Percentiles rank a stretch among this genome's conserved stretches.
These are phyloP conservation scores for Boletus insuetus DNA, from an alignment of 768 basidiomycete genomes.

Conservation along the genomic window DNA sequence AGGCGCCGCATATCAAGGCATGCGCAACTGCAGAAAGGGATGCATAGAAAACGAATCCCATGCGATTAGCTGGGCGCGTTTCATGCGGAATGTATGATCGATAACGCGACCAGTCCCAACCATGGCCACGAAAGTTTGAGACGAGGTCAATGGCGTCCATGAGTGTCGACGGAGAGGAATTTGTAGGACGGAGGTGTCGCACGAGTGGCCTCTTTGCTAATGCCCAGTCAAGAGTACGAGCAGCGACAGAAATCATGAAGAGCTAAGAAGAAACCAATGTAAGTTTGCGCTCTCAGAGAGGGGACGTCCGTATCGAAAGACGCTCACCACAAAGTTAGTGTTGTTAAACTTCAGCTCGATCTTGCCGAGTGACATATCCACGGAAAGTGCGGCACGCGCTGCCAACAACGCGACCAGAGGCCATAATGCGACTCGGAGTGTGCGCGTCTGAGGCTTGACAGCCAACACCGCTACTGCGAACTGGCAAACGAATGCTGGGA, in stretches of 20 bases:
- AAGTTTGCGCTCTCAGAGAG: background rate
- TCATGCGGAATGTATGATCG: background rate
- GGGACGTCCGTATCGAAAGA: background rate
- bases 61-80: background rate
- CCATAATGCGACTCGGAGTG: background rate
- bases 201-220: background rate
- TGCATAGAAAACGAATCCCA: background rate
- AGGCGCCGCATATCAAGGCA: background rate
- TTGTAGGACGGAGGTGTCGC: background rate
- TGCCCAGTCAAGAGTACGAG: background rate
- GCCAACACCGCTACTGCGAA: background rate
- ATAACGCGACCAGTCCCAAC: background rate
- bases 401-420: background rate
- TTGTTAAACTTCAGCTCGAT: background rate
- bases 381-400: background rate
- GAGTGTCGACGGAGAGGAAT: background rate
- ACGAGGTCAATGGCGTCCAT: background rate
- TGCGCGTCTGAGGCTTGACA: background rate
- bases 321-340: background rate
- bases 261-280: background rate
- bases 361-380: background rate
- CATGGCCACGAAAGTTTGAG: background rate
- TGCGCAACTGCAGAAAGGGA: background rate
- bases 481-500: background rate
- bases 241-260: background rate